phyloP scores from a whole-genome alignment of 2,329 filamentous ascomycete species.

The Endoconidiophora polonica region DNA sequence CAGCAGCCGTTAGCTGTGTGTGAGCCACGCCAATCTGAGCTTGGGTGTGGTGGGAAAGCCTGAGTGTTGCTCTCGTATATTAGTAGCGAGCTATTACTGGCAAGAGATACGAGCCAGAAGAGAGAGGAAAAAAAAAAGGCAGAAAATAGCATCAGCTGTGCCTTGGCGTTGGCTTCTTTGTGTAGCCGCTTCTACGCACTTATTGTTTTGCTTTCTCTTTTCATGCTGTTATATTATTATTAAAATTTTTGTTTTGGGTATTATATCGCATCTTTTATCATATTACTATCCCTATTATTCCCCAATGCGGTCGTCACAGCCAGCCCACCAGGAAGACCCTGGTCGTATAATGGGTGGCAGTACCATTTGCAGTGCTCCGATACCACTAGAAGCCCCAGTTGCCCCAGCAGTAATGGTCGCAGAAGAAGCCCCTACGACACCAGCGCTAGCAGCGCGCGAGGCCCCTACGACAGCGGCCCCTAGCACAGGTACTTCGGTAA shows the following conservation, averaged over 20 bases:
- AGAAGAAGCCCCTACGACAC: too few relatives aligned
- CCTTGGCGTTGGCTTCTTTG: neutral
- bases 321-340: neutral
- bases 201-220: neutral
- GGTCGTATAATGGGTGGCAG: neutral
- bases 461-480: too few relatives aligned
- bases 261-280: neutral
- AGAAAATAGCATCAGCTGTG: too few relatives aligned
- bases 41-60: too few relatives aligned
- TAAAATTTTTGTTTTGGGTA: neutral
- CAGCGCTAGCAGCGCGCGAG: too few relatives aligned
- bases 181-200: neutral
- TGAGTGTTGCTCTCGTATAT: too few relatives aligned
- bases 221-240: neutral
- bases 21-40: too few relatives aligned
- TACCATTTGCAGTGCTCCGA: neutral
- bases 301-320: constrained; percentile 2
- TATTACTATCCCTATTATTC: neutral
- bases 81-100: too few relatives aligned
- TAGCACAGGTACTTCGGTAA: too few relatives aligned
- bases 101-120: too few relatives aligned
- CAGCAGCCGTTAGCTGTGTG: too few relatives aligned
- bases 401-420: neutral
- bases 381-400: neutral
- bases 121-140: too few relatives aligned